A percentile compares a stretch with the other conserved stretches of the same genome.
Conservation (phyloP, 352 stramenopile genomes). For the Globisporangium cederbergense region DNA sequence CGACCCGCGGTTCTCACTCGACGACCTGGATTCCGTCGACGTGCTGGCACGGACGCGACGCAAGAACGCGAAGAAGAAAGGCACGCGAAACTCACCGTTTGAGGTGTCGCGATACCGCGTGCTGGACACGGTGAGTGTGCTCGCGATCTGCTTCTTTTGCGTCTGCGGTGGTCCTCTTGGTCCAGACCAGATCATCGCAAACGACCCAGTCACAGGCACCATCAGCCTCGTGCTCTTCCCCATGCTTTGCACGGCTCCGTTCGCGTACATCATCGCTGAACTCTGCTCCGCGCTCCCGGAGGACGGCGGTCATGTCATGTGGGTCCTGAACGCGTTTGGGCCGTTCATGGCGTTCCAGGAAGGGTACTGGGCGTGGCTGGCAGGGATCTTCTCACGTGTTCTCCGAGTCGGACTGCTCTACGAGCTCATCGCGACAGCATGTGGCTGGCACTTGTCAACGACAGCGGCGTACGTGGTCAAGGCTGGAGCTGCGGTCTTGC, state of each 20-base stretch:
- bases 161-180: constrained; percentile 20
- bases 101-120: constrained; percentile 14
- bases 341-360: constrained; percentile 59
- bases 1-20: constrained; percentile 11
- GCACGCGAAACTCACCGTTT: constrained; percentile 1
- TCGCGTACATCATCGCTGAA: constrained; percentile 88
- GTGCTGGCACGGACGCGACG: constrained; percentile 4
- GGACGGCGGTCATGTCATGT: constrained; percentile 69
- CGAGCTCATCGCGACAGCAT: constrained; percentile 12
- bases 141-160: constrained; percentile 23
- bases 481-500: constrained; percentile 17
- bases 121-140: constrained; percentile 13
- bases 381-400: constrained; percentile 64
- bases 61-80: constrained; percentile 6
- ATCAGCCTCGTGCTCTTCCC: constrained; percentile 31
- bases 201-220: constrained; percentile 20
- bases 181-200: constrained; percentile 21
- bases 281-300: constrained; percentile 84
- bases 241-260: constrained; percentile 80
- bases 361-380: constrained; percentile 71
- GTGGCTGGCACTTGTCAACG: background rate
- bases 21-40: constrained; percentile 23
- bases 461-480: constrained; percentile 17
- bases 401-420: constrained; percentile 61
- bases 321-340: constrained; percentile 86